Percentiles rank a stretch among this genome's conserved stretches.
phyloP scores from a whole-genome alignment of 179 eudicot species.

The Camellia oleifera region DNA sequence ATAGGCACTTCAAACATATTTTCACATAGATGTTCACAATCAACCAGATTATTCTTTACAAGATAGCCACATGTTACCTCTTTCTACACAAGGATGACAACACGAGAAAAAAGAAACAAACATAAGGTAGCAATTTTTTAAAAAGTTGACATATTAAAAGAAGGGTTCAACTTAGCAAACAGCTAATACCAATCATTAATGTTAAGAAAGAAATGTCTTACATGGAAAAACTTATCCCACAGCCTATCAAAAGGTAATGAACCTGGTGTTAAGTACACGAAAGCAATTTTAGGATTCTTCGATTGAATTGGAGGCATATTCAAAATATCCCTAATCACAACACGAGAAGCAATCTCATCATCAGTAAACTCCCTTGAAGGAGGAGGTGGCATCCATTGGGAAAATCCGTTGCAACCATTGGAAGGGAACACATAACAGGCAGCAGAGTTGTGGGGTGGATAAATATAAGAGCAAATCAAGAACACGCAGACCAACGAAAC shows the following conservation, averaged over 20 bases:
- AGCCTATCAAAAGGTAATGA: conserved; percentile 85
- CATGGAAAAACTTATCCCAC: conserved; percentile 88
- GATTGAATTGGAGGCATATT: conserved; percentile 37
- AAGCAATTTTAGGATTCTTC: conserved; percentile 70
- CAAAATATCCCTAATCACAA: conserved; percentile 65
- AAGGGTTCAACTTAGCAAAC: not conserved
- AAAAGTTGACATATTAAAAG: not conserved
- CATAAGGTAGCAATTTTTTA: not conserved
- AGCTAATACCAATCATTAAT: not conserved
- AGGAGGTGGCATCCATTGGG: conserved; percentile 74
- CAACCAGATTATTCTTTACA: not conserved
- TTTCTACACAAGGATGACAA: not conserved
- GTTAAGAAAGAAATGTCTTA: conserved; percentile 28
- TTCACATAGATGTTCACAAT: not conserved
- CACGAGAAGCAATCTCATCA: conserved; percentile 80
- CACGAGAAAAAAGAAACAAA: not conserved
- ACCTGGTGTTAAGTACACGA: conserved; percentile 87
- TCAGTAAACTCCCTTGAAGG: conserved; percentile 66
- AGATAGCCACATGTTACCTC: not conserved
- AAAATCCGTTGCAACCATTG: conserved; percentile 64
- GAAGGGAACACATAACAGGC: conserved; percentile 85
- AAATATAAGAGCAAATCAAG: conserved; percentile 75
- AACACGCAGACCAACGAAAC: conserved; percentile 67
- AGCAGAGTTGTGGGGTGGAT: conserved; percentile 69
- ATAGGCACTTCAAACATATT: not conserved